Conservation (phyloP, 2,329 filamentous ascomycete genomes). For the Massarina eburnea region DNA sequence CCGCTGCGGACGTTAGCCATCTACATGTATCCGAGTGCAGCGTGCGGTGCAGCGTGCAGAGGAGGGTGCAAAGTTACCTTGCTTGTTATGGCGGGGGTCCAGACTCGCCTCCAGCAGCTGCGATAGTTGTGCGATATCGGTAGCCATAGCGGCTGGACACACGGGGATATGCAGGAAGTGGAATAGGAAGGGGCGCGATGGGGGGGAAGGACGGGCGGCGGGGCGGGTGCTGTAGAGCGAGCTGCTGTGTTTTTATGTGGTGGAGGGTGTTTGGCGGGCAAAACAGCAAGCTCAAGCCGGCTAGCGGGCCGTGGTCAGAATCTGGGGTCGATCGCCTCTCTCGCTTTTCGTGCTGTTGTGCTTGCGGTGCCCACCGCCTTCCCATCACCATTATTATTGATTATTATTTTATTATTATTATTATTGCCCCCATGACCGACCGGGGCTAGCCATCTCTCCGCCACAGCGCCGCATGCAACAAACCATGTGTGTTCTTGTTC, state of each 20-base stretch:
- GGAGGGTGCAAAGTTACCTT: slow-evolving; percentile 63
- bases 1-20: slow-evolving; percentile 60
- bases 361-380: too few relatives aligned
- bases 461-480: too few relatives aligned
- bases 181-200: slow-evolving; percentile 3
- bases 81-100: slow-evolving; percentile 82
- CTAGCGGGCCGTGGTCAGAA: too few relatives aligned
- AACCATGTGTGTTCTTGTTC: too few relatives aligned
- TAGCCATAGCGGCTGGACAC: slow-evolving; percentile 54
- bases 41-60: slow-evolving; percentile 3
- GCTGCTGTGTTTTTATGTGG: background rate
- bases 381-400: too few relatives aligned
- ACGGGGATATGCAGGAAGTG: slow-evolving; percentile 2
- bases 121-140: slow-evolving; percentile 66
- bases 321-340: background rate
- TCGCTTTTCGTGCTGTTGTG: background rate
- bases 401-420: too few relatives aligned
- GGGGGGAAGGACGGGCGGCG: slow-evolving; percentile 3
- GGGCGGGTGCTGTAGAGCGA: background rate
- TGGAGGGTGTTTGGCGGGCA: too few relatives aligned
- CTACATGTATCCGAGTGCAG: slow-evolving; percentile 1
- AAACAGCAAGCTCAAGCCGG: too few relatives aligned
- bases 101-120: slow-evolving; percentile 89
- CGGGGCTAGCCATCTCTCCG: too few relatives aligned
- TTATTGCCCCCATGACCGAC: too few relatives aligned